phyloP scores from a whole-genome alignment of 1,284 basidiomycete genomes.

The Malassezia nana region DNA sequence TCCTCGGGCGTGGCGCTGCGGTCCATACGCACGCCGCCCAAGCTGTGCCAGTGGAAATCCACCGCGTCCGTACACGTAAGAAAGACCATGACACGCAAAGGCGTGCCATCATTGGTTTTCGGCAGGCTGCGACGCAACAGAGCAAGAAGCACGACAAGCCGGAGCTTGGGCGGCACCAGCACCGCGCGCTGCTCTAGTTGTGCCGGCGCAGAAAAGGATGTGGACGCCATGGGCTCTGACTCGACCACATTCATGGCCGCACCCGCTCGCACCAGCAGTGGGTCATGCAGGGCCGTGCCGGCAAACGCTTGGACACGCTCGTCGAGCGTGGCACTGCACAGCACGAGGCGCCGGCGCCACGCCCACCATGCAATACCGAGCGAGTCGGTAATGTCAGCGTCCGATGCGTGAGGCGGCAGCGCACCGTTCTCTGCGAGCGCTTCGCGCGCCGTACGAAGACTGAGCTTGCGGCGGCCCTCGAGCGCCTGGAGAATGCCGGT shows the following conservation, averaged over 20 bases:
- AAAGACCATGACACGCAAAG: conserved; percentile 72
- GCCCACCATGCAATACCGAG: conserved; percentile 43
- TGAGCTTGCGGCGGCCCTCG: conserved; percentile 35
- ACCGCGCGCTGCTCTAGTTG: conserved; percentile 91
- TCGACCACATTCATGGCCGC: neutral
- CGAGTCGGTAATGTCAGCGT: conserved; percentile 27
- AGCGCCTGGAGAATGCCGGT: conserved; percentile 62
- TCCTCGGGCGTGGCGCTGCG: conserved; percentile 43
- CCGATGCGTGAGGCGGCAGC: conserved; percentile 13
- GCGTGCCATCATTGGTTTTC: conserved; percentile 48
- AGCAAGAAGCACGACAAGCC: conserved; percentile 79
- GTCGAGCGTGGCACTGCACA: conserved; percentile 92
- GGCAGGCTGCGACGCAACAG: conserved; percentile 59
- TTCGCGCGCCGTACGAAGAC: conserved; percentile 56
- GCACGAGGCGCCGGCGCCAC: conserved; percentile 64
- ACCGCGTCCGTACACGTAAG: conserved; percentile 93
- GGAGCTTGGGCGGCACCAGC: conserved; percentile 81
- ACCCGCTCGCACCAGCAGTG: conserved; percentile 50
- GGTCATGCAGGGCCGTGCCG: conserved; percentile 61
- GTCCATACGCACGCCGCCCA: conserved; percentile 66
- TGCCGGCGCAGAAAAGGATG: conserved; percentile 75
- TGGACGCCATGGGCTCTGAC: neutral
- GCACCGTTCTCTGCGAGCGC: conserved; percentile 25
- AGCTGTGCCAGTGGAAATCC: conserved; percentile 87
- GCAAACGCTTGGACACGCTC: conserved; percentile 90